Conservation (phyloP, 1,284 basidiomycete genomes). For the Thelephora terrestris region DNA sequence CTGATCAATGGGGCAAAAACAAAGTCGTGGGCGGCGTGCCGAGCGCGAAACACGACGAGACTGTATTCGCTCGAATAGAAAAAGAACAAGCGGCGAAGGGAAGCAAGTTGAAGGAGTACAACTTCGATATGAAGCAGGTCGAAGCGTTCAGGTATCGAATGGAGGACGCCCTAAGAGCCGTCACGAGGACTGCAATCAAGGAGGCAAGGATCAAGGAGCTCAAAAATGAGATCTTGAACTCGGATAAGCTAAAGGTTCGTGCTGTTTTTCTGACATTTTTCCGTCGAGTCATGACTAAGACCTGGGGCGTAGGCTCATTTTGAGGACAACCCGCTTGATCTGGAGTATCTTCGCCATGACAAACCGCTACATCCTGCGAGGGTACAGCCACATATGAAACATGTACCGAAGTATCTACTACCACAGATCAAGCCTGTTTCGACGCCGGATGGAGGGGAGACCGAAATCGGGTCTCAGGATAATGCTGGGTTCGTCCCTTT, state of each 20-base stretch:
- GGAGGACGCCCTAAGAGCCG: slow-evolving; percentile 89
- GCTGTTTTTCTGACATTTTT: background rate
- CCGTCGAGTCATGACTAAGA: background rate
- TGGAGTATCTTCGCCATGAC: slow-evolving; percentile 92
- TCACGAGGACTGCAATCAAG: slow-evolving; percentile 78
- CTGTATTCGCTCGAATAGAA: slow-evolving; percentile 71
- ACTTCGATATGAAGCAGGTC: slow-evolving; percentile 89
- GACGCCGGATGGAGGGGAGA: slow-evolving; percentile 24
- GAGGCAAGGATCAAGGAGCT: slow-evolving; percentile 94
- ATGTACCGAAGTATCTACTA: slow-evolving; percentile 89
- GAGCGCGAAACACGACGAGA: slow-evolving; percentile 68
- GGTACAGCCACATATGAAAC: slow-evolving; percentile 89
- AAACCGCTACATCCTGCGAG: slow-evolving; percentile 85
- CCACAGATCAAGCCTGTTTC: slow-evolving; percentile 63
- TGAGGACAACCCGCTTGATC: slow-evolving; percentile 92
- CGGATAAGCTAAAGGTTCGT: slow-evolving; percentile 88
- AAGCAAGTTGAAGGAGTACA: slow-evolving; percentile 82
- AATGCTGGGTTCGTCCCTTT: slow-evolving; percentile 60
- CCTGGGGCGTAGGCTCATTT: slow-evolving; percentile 72
- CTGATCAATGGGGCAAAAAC: slow-evolving; percentile 68
- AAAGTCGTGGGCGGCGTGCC: slow-evolving; percentile 58
- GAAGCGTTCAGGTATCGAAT: slow-evolving; percentile 99
- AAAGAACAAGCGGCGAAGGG: slow-evolving; percentile 62
- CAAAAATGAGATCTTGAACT: slow-evolving; percentile 89
- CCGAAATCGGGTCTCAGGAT: slow-evolving; percentile 8